These are phyloP conservation scores for Straminergon stramineum DNA, from an alignment of 225 moss, liverwort and hornwort species.

Conservation along the genomic window DNA sequence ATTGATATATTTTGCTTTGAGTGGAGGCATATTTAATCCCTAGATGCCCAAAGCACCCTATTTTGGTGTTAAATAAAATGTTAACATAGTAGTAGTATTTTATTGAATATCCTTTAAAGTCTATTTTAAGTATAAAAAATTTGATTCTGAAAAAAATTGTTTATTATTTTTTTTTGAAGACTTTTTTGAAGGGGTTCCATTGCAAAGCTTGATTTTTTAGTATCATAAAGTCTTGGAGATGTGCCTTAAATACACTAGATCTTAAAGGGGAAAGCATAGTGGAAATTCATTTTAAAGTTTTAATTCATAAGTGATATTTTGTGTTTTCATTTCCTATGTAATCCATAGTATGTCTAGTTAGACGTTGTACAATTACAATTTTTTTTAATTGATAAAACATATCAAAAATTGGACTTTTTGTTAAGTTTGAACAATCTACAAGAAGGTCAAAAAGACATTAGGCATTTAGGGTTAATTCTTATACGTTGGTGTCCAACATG, in stretches of 20 bases:
- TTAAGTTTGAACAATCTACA: not conserved
- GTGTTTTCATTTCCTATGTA: too few relatives aligned
- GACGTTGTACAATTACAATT: too few relatives aligned
- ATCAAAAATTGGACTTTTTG: too few relatives aligned
- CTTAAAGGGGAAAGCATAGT: not conserved
- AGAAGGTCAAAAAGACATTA: not conserved
- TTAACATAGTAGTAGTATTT: not conserved
- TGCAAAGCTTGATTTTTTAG: not conserved
- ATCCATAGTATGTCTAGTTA: too few relatives aligned
- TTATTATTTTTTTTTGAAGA: not conserved
- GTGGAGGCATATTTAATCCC: fast-evolving
- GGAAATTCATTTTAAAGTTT: not conserved
- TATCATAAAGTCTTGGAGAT: not conserved
- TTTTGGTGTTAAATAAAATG: not conserved
- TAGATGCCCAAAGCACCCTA: not conserved
- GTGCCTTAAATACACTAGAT: too few relatives aligned
- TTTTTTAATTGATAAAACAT: too few relatives aligned
- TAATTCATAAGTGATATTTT: too few relatives aligned
- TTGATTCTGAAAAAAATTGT: not conserved
- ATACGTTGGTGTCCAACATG: fast-evolving
- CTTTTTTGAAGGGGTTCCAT: not conserved
- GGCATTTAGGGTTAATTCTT: not conserved
- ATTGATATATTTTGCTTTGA: not conserved
- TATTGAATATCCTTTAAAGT: not conserved
- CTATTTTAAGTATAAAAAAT: not conserved